These are phyloP conservation scores for Neoboletus subvelutipes DNA, from an alignment of 768 basidiomycete species.

Conservation along the genomic window DNA sequence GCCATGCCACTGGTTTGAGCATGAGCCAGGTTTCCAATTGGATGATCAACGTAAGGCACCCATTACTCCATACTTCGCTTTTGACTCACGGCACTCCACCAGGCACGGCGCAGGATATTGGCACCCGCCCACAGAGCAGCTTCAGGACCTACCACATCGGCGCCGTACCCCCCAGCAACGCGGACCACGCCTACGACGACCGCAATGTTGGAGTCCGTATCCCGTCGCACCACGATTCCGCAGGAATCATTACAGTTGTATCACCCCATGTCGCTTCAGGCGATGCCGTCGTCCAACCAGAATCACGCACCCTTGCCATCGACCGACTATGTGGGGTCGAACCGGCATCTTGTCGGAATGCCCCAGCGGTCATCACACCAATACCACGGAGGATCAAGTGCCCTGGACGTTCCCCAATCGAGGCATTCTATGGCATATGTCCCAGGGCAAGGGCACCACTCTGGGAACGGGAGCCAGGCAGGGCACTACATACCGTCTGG, in stretches of 20 bases:
- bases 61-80: constrained; percentile 16
- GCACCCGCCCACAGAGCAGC: constrained; percentile 79
- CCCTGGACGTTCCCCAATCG: constrained; percentile 32
- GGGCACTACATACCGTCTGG: constrained; percentile 34
- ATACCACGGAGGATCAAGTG: constrained; percentile 24
- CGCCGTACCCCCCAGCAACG: constrained; percentile 60
- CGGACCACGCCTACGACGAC: constrained; percentile 25
- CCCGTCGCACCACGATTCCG: constrained; percentile 66
- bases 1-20: constrained; percentile 80
- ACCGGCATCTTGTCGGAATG: constrained; percentile 48
- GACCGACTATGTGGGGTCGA: constrained; percentile 42
- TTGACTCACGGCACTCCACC: constrained; percentile 17
- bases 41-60: constrained; percentile 78
- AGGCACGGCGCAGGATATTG: constrained; percentile 82
- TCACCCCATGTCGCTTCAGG: constrained; percentile 76
- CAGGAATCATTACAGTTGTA: constrained; percentile 72
- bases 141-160: constrained; percentile 73
- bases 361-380: constrained; percentile 35
- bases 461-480: constrained; percentile 34
- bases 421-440: constrained; percentile 40
- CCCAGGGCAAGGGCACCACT: constrained; percentile 43
- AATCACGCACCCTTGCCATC: constrained; percentile 33
- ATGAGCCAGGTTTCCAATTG: constrained; percentile 91
- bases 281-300: constrained; percentile 35
- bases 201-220: constrained; percentile 37